Evolutionary conservation across 768 basidiomycete species (phyloP).

Genomic region (Phaeotremella skinneri): DNA sequence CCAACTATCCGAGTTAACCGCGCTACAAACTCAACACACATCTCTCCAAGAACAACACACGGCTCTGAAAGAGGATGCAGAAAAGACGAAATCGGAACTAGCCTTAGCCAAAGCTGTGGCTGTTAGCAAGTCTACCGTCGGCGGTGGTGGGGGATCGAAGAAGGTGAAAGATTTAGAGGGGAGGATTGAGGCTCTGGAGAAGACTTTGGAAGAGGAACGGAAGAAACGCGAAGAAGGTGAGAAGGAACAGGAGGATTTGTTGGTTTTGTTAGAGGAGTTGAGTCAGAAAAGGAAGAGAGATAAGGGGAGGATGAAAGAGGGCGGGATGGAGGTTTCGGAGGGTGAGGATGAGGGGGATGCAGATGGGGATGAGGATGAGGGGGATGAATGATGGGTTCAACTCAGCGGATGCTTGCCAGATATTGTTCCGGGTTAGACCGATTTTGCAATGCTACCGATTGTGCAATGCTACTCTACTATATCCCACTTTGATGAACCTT

Average conservation of each 20-base stretch:
- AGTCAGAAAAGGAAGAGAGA: constrained; percentile 79
- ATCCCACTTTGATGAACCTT: no score
- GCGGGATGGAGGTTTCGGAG: constrained; percentile 84
- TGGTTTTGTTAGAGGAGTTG: constrained; percentile 90
- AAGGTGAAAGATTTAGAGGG: constrained; percentile 17
- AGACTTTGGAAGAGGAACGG: constrained; percentile 59
- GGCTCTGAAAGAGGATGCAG: constrained; percentile 6
- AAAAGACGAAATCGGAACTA: constrained; percentile 21
- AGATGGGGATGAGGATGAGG: constrained; percentile 64
- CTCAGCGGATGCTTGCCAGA: no score
- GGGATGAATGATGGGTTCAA: constrained; percentile 3
- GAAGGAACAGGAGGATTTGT: constrained; percentile 93
- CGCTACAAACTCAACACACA: constrained; percentile 13
- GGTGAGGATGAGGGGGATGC: constrained; percentile 67
- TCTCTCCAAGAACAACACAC: background rate
- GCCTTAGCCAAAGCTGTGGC: constrained; percentile 13
- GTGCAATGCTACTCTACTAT: no score
- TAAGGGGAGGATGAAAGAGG: constrained; percentile 70
- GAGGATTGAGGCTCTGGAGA: constrained; percentile 27
- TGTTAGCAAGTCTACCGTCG: background rate
- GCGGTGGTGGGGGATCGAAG: constrained; percentile 9
- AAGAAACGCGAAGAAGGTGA: constrained; percentile 75
- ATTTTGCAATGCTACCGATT: no score
- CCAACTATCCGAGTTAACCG: background rate
- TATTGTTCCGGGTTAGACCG: no score